Evolutionary conservation across 345 rosid species (phyloP), one percentile per base, ranked within the genome.

Genomic region (Hibiscus mutabilis): DNA sequence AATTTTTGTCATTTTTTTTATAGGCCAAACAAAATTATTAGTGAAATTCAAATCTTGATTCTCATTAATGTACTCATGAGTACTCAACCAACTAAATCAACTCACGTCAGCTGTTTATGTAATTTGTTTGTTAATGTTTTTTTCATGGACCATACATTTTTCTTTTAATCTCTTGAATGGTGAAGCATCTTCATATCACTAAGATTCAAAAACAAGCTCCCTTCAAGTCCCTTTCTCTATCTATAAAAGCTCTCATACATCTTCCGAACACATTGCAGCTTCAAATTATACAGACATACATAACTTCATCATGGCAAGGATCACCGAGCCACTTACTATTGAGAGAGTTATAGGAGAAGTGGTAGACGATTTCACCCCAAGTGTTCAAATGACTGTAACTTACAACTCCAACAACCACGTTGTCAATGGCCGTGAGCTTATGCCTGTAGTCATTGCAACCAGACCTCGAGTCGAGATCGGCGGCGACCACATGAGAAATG

Each of bases 401-500:
- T 93, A 84, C 71, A 84, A 67, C 77, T 66, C 92, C 59, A 82
- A 86, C 82, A 83, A 84, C 77, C 79, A 80, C 68, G 98, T 93
- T 18, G 76, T 83, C 6, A 93, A 93, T 69, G 97, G 94, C 62
- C 84, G 79, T 51, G 97, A 93, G 82, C 81, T 91, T 46, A 76
- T 73, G 79, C 98, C 96, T 74, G 60, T 85, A 69, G 67, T 82
- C 69, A 68, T 93, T 74, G 3, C 77, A 42, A 21, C 78, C 37
- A 85, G 68, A 68, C 97, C 98, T 49, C 84, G 90, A 0, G 94
- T 87, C 15, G 92, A 88, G 66, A 81, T 93, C 56, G 91, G 92
- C 6, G 97, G 98, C 1, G 82, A 82, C 0, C 93, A 91, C 81
- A 79, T 91, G 84, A 83, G 97, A 78, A 72, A 85, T 72, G 84